These are phyloP conservation scores for Venturia asperata DNA, from an alignment of 2,329 filamentous ascomycete species.

Conservation along the genomic window DNA sequence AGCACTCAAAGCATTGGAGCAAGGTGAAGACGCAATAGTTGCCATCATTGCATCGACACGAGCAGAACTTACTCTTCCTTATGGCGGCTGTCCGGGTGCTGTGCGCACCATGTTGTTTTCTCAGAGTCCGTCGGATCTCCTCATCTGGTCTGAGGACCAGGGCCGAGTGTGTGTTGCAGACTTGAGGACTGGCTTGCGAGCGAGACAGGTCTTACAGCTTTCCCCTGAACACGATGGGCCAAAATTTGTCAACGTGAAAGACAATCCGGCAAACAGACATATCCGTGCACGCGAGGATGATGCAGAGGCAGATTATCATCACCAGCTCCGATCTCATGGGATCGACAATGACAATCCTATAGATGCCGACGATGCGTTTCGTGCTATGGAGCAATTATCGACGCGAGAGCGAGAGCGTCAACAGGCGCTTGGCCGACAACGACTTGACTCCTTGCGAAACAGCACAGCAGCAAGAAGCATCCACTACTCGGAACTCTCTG, in stretches of 20 bases:
- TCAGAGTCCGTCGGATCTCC: constrained; percentile 78
- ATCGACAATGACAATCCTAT: constrained; percentile 23
- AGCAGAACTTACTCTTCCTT: constrained; percentile 48
- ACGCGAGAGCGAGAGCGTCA: background rate
- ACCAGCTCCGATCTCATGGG: constrained; percentile 35
- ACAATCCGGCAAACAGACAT: constrained; percentile 29
- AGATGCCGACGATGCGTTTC: constrained; percentile 14
- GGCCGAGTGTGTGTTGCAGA: constrained; percentile 69
- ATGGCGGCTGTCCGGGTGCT: constrained; percentile 52
- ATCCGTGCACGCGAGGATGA: background rate
- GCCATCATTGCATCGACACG: constrained; percentile 72
- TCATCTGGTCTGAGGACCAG: constrained; percentile 91
- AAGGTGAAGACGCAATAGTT: constrained; percentile 48
- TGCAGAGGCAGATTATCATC: constrained; percentile 33
- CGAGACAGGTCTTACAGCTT: constrained; percentile 62
- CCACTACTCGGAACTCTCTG: constrained; percentile 12
- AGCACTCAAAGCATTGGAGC: constrained; percentile 34
- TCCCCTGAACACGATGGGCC: constrained; percentile 51
- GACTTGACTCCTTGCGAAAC: constrained; percentile 11
- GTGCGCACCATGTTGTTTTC: constrained; percentile 89
- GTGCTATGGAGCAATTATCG: background rate
- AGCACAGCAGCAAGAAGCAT: constrained; percentile 5
- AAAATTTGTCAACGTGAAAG: constrained; percentile 50
- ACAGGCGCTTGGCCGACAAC: constrained; percentile 10
- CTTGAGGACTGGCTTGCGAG: constrained; percentile 57